Base-by-base conservation (phyloP, 2,329 filamentous ascomycete species). In the Fusarium ramigenum region DNA sequence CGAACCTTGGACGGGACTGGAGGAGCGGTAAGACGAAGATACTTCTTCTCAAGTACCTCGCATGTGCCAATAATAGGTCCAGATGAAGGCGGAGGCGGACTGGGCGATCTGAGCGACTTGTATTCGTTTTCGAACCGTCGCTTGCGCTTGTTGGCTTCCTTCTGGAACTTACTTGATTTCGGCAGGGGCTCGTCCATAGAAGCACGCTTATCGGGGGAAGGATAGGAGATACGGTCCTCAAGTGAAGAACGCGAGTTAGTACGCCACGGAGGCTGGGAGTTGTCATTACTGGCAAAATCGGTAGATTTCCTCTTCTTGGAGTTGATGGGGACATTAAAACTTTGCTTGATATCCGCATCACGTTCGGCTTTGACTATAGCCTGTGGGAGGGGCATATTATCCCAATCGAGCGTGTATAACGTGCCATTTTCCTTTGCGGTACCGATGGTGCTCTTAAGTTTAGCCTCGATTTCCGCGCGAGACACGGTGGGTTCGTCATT, bases 1-100 rank as follows among this genome's bases (percentile, higher is more conserved):
- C 96, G 95, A 57, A 99, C 96, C 77, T 92, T 92, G 79, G 95
- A 93, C 62, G 95, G 91, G 74, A 97, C 93, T 39, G 96, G 96
- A 54, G 95, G 92, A 37, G 95, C 91, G 23, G 96, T 99, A 81
- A 99, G 88, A 71, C 96, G 95, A 80, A 98, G 93, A 80, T 98
- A 99, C 80, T 90, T 92, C 87, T 99, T 99, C 84, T 98, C 96
- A 76, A 98, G 86, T 30, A 87, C 88, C 82, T 95, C 89, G 81
- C 92, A 96, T 50, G 93, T 94, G 75, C 96, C 96, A 68, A 98
- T 89, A 39, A 98, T 92, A 15, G 96, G 96, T 40, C 90, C 91
- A 62, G 87, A 83, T 62, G 86, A 82, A 74, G 90, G 85, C 77
- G 86, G 85, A 75, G 87, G 86, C 28, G 90, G 89, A 57, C 87